Conservation (phyloP, 1,139 yeast genomes). For the Diutina ranongensis region DNA sequence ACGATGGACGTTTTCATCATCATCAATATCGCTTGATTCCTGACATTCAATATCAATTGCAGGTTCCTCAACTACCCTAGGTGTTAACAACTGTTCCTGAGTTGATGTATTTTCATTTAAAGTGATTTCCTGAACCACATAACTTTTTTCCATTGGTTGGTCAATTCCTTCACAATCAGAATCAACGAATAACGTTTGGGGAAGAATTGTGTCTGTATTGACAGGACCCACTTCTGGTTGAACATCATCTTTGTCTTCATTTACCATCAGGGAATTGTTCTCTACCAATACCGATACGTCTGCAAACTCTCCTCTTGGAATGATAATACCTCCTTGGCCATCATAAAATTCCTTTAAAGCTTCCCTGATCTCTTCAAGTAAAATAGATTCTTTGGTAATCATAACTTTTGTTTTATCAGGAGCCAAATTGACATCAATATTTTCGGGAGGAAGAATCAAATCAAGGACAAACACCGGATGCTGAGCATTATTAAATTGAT, state of each 20-base stretch:
- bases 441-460: conserved; percentile 36
- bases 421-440: conserved; percentile 73
- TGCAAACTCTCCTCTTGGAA: conserved; percentile 2
- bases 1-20: too few relatives aligned
- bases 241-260: background rate
- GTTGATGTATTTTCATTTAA: too few relatives aligned
- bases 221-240: background rate
- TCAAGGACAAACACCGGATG: conserved; percentile 63
- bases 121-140: too few relatives aligned
- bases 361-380: conserved; percentile 41
- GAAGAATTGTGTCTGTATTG: too few relatives aligned
- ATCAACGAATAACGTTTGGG: too few relatives aligned
- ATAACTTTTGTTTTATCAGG: conserved; percentile 78
- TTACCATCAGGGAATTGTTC: background rate
- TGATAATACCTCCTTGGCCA: conserved; percentile 1
- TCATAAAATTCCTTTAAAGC: conserved; percentile 31
- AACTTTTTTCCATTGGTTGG: too few relatives aligned
- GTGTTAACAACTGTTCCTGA: too few relatives aligned
- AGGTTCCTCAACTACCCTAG: too few relatives aligned
- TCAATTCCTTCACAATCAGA: too few relatives aligned
- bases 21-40: too few relatives aligned
- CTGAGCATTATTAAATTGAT: conserved; percentile 59
- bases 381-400: conserved; percentile 49
- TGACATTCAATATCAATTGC: too few relatives aligned
- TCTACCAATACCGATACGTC: background rate